Conservation (phyloP, 2,329 filamentous ascomycete genomes). For the Colletotrichum sojae region DNA sequence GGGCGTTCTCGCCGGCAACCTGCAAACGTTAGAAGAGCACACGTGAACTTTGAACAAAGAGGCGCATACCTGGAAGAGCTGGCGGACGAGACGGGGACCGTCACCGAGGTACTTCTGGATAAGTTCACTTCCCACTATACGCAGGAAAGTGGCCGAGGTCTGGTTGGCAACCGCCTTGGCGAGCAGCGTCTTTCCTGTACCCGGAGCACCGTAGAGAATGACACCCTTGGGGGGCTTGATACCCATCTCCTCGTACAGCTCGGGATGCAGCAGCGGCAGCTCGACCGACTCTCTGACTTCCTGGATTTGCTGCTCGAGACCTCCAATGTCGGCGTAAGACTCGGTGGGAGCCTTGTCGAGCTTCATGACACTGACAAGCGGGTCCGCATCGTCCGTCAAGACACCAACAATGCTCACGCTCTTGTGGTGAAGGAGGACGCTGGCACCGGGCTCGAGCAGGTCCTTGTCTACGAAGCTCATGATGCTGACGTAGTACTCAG, state of each 20-base stretch:
- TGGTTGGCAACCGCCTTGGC: conserved; percentile 99
- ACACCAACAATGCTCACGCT: conserved; percentile 98
- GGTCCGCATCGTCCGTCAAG: conserved; percentile 95
- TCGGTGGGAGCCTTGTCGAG: conserved; percentile 98
- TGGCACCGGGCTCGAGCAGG: conserved; percentile 94
- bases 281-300: conserved; percentile 98
- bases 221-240: conserved; percentile 99
- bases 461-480: conserved; percentile 99
- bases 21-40: conserved; percentile 52
- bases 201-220: conserved; percentile 96
- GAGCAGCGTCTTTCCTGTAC: conserved; percentile 96
- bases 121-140: conserved; percentile 97
- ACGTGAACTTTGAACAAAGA: too few relatives aligned
- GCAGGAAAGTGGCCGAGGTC: conserved; percentile 97
- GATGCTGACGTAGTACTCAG: conserved; percentile 99
- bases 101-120: conserved; percentile 99
- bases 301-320: conserved; percentile 94
- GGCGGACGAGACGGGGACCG: conserved; percentile 92
- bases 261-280: conserved; percentile 92
- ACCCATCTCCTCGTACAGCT: conserved; percentile 99
- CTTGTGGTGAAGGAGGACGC: conserved; percentile 96
- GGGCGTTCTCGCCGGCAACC: conserved; percentile 95
- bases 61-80: conserved; percentile 84
- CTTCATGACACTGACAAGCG: conserved; percentile 98
- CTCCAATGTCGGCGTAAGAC: conserved; percentile 98